phyloP scores from a whole-genome alignment of 1,284 basidiomycete species.

The Ustilago trichophora region DNA sequence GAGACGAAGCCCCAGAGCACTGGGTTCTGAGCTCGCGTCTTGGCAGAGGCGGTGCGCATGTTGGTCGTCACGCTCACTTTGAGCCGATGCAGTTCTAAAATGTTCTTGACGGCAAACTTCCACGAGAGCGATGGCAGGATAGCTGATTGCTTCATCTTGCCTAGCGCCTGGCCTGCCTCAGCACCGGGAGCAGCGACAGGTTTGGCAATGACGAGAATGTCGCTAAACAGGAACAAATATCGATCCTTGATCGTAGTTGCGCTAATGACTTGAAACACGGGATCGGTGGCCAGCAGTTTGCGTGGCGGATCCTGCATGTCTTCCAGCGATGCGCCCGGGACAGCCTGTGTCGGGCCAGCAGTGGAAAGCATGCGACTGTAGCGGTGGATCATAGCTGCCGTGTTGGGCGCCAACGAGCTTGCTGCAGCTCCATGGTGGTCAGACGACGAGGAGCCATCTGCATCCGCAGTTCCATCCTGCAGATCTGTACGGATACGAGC shows the following conservation, averaged over 20 bases:
- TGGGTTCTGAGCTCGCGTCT: constrained; percentile 41
- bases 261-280: constrained; percentile 92
- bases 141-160: constrained; percentile 37
- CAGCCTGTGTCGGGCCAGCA: constrained; percentile 1
- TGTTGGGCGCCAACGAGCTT: constrained; percentile 37
- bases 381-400: constrained; percentile 54
- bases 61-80: constrained; percentile 44
- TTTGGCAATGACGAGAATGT: constrained; percentile 83
- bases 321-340: constrained; percentile 23
- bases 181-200: constrained; percentile 72
- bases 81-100: constrained; percentile 49
- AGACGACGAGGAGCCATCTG: constrained; percentile 8
- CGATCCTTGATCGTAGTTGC: constrained; percentile 93
- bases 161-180: constrained; percentile 72
- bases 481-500: constrained; percentile 27
- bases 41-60: constrained; percentile 21
- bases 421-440: constrained; percentile 1
- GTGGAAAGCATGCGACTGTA: constrained; percentile 52
- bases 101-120: constrained; percentile 55
- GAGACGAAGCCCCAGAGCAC: constrained; percentile 73
- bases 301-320: constrained; percentile 78
- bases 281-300: constrained; percentile 81
- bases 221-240: constrained; percentile 92
- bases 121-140: constrained; percentile 43
- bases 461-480: constrained; percentile 42